A percentile compares a stretch with the other conserved stretches of the same genome.
These are phyloP conservation scores for Xylaria cubensis DNA, from an alignment of 495 filamentous ascomycete genomes.

Conservation along the genomic window DNA sequence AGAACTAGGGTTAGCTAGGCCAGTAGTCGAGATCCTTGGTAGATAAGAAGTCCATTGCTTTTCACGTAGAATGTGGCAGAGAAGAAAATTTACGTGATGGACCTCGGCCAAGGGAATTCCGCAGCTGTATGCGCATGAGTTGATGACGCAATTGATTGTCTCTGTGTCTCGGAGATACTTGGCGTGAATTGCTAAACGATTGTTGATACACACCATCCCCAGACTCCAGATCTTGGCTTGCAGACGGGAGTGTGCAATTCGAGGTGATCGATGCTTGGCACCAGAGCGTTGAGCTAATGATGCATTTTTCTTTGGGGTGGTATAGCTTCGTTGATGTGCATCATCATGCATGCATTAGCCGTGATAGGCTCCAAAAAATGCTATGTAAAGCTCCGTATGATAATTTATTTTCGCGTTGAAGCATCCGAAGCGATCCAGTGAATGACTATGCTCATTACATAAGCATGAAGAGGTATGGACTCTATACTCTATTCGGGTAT, in stretches of 20 bases:
- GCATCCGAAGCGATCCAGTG: background rate
- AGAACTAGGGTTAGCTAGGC: background rate
- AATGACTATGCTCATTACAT: background rate
- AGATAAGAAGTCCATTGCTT: slow-evolving; percentile 6
- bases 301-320: background rate
- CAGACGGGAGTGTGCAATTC: background rate
- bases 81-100: background rate
- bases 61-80: background rate
- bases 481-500: slow-evolving; percentile 18
- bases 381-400: background rate
- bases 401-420: background rate
- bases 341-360: background rate
- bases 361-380: background rate
- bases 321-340: background rate
- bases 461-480: background rate
- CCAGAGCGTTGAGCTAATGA: background rate
- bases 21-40: background rate
- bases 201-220: slow-evolving; percentile 1
- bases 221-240: slow-evolving; percentile 18
- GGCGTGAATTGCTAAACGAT: background rate
- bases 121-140: background rate
- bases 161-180: background rate
- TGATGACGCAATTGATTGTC: background rate
- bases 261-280: background rate
- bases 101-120: background rate